A percentile compares a stretch with the other conserved stretches of the same genome.
Conservation (phyloP, 257 asterid genomes). For the Striga asiatica region DNA sequence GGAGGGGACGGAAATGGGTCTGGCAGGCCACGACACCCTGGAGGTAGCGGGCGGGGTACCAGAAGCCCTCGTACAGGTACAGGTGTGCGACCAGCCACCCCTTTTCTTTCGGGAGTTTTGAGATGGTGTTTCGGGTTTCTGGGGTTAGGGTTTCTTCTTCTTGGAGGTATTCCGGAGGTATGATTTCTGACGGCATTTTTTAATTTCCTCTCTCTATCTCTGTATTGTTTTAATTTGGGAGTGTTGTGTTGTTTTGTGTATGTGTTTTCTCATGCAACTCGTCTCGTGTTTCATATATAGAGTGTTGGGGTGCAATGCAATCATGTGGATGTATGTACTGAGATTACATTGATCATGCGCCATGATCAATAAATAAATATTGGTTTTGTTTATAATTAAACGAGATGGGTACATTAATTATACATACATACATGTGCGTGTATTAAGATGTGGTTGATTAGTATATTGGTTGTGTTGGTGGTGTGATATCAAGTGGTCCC, state of each 20-base stretch:
- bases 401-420: no score
- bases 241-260: neutral
- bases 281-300: no score
- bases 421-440: no score
- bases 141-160: conserved; percentile 21
- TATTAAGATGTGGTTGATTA: no score
- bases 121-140: conserved; percentile 17
- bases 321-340: no score
- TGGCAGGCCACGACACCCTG: conserved; percentile 28
- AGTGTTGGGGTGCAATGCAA: no score
- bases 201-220: no score
- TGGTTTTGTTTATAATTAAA: no score
- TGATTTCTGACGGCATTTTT: conserved; percentile 23
- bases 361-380: no score
- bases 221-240: neutral
- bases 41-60: conserved; percentile 24
- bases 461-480: no score
- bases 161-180: conserved; percentile 24
- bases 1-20: conserved; percentile 22
- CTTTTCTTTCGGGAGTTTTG: conserved; percentile 29
- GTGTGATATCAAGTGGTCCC: no score
- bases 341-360: no score
- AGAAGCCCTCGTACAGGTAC: conserved; percentile 37
- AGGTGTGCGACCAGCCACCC: conserved; percentile 30
- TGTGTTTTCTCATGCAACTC: neutral